A percentile compares a stretch with the other conserved stretches of the same genome.
phyloP scores from a whole-genome alignment of 169 alveolate genomes.

The Eimeria acervulina region DNA sequence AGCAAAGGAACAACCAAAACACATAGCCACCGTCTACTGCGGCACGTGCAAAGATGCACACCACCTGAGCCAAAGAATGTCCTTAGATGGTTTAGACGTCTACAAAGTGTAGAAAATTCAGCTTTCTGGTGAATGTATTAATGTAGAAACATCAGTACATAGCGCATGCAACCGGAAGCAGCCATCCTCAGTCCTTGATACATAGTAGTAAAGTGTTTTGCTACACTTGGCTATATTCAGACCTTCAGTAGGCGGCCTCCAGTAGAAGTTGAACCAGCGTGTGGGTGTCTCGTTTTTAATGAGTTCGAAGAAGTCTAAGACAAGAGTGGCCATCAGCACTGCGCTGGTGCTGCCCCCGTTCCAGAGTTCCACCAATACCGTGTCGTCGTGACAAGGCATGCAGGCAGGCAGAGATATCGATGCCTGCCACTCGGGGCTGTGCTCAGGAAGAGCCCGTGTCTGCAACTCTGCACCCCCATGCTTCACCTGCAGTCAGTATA shows the following conservation, averaged over 20 bases:
- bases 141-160: too few relatives aligned
- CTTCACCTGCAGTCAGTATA: constrained; percentile 43
- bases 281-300: constrained; percentile 87
- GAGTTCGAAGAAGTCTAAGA: constrained; percentile 88
- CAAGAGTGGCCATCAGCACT: constrained; percentile 87
- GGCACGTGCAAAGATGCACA: background rate
- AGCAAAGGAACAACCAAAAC: too few relatives aligned
- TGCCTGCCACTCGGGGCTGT: constrained; percentile 61
- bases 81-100: too few relatives aligned
- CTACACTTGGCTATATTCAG: background rate
- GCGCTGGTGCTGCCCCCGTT: constrained; percentile 89
- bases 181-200: background rate
- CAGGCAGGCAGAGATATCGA: constrained; percentile 46
- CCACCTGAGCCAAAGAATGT: too few relatives aligned
- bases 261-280: constrained; percentile 91
- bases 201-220: background rate
- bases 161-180: background rate
- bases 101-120: too few relatives aligned
- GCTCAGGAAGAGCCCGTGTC: constrained; percentile 61
- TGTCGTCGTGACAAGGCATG: constrained; percentile 81
- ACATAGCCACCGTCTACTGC: background rate
- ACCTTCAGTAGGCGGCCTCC: constrained; percentile 89
- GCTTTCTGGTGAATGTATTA: too few relatives aligned
- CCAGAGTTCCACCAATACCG: constrained; percentile 86
- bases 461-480: constrained; percentile 66